Evolutionary conservation across 345 rosid species (phyloP).

Genomic region (Reutealis trisperma): DNA sequence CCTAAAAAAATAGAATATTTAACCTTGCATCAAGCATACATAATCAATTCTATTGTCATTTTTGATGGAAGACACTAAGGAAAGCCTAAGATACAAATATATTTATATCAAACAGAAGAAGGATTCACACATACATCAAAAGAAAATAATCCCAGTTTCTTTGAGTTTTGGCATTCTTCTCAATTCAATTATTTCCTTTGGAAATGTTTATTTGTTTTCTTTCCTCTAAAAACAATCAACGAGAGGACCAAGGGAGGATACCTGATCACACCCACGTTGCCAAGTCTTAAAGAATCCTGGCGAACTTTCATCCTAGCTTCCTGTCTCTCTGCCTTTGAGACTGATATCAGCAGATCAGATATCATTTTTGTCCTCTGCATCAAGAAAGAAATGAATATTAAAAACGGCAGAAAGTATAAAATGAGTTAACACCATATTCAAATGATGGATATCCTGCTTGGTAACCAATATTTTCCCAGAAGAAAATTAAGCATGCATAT

Average conservation of each 20-base stretch:
- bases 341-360: constrained; percentile 91
- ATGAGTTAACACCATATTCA: not conserved
- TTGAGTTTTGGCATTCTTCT: not conserved
- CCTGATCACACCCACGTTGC: constrained; percentile 98
- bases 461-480: not conserved
- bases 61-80: not conserved
- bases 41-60: not conserved
- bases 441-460: not conserved
- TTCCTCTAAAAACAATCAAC: not conserved
- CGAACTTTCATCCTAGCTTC: constrained; percentile 97
- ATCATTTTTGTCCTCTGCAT: constrained; percentile 86
- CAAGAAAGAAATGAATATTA: constrained; percentile 19
- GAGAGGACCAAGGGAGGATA: constrained; percentile 20
- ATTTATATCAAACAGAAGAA: not conserved
- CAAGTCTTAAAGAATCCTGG: constrained; percentile 94
- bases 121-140: not conserved
- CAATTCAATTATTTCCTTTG: not conserved
- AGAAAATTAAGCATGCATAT: constrained; percentile 10
- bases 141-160: not conserved
- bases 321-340: constrained; percentile 94
- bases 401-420: constrained; percentile 3
- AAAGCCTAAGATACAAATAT: not conserved
- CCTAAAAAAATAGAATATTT: not conserved
- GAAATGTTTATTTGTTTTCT: not conserved
- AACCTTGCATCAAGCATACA: not conserved